A percentile compares a stretch with the other conserved stretches of the same genome.
phyloP scores from a whole-genome alignment of 768 basidiomycete species.

The Pluteus cervinus region DNA sequence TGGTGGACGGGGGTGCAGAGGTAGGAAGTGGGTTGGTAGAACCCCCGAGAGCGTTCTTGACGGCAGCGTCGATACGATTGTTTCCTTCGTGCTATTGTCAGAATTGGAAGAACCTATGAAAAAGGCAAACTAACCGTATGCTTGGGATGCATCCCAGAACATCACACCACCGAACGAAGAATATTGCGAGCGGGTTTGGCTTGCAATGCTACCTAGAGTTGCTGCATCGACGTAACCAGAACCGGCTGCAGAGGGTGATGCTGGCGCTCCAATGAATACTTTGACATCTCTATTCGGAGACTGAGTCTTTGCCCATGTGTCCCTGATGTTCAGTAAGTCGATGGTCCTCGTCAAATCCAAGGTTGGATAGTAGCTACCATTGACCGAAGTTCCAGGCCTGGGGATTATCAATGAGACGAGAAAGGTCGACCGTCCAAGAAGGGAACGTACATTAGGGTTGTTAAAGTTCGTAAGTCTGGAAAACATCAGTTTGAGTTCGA shows the following conservation, averaged over 20 bases:
- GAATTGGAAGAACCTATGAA: no score
- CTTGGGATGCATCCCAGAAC: conserved; percentile 36
- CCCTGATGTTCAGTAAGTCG: conserved; percentile 30
- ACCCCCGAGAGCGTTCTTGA: conserved; percentile 34
- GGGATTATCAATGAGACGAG: not conserved
- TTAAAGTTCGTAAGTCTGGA: conserved; percentile 32
- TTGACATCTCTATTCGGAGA: conserved; percentile 51
- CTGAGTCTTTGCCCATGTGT: conserved; percentile 48
- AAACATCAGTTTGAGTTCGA: not conserved
- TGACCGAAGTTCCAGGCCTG: conserved; percentile 40
- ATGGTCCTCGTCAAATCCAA: not conserved
- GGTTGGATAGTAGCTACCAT: conserved; percentile 27
- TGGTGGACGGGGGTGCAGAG: conserved; percentile 10
- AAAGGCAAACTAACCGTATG: conserved; percentile 26
- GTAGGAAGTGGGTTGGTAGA: conserved; percentile 13
- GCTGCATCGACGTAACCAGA: conserved; percentile 45
- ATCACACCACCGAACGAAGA: conserved; percentile 51
- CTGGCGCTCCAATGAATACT: conserved; percentile 51
- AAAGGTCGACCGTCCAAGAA: not conserved
- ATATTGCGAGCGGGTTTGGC: conserved; percentile 34
- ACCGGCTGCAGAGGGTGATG: conserved; percentile 42
- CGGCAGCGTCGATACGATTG: conserved; percentile 31
- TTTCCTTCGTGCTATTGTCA: conserved; percentile 30
- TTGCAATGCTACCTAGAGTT: conserved; percentile 33
- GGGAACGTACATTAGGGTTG: conserved; percentile 30